Evolutionary conservation across 148 eudicot species (phyloP), one percentile per base, ranked within the genome.

Genomic region (Heliamphora exappendiculata): DNA sequence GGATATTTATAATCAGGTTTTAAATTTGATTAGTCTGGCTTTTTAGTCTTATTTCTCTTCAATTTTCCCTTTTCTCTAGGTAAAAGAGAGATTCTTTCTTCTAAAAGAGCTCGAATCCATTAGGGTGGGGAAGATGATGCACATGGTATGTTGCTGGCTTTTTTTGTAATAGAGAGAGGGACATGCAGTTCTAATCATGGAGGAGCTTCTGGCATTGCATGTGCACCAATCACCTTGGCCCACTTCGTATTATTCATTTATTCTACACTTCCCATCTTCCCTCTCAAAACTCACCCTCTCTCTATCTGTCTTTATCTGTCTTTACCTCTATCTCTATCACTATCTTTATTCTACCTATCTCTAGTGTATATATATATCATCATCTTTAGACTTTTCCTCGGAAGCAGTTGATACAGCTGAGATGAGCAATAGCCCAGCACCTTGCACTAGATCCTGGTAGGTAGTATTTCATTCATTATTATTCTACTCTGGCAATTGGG

Each of bases 121-220:
- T 34, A 71, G 77, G 81, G 81, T 76, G 82, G 81, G 89, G 81
- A 78, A 59, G 82, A 81, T 75, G 69, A 78, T 78, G 85, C 87
- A 84, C 89, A 87, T 84, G 87, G 84, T 74, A 37, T 84, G 77
- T 54, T 84, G 72, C 58, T 74, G 67, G 42, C 70, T 20, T 78
- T 72, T 65, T 51, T 17, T 70, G 86, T 54, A 79, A 57, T 67
- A 67, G 51, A 78, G 79, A 82, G 67, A 77, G 71, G 49, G 69
- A 60, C 75, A 78, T 67, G 67, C 68, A 75, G 29, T 63, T 87
- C 82, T 86, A n/a, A n/a, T n/a, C n/a, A n/a, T 87, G 83, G 77
- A 78, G 77, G 62, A 68, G 69, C 78, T 70, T 73, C 92, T 89
- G 90, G 89, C 95, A 86, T 74, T 89, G 76, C 95, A 91, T 91